Base-by-base conservation (phyloP, 441 rosid genomes). In the Gossypium davidsonii region DNA sequence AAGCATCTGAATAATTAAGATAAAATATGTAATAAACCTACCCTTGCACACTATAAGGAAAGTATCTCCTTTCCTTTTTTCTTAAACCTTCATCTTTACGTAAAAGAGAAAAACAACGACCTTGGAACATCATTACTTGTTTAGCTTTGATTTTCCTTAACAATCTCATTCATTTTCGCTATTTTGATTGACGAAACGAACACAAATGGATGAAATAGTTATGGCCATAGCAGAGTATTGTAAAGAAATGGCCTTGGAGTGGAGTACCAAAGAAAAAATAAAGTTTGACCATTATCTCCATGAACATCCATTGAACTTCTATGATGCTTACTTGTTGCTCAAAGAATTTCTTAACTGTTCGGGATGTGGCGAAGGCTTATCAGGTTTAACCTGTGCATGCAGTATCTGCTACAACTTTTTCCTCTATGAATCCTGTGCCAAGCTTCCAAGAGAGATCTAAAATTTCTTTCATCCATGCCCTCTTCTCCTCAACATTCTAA, bases 401-500 rank as follows among this genome's bases (percentile, higher is more conserved):
- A 12, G 4, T 7, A 11, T 1, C 6, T 46, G 39, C 20, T 3
- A 26, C 31, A 8, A 11, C 12, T 66, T 21, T 21, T 46, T 10
- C 56, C n/a, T 25, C 15, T 26, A 37, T 9, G 20, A 39, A 62
- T 37, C 67, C 3, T 37, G 26, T 11, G 5, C 26, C 6, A 0
- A 62, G 23, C 25, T 34, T 15, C 49, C 21, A 9, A 3, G 2
- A 15, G 3, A 62, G 49, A 34, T 37, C 14, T 53, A 65, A 18
- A 18, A 37, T 55, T 70, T 37, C 70, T 25, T 75, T 26, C 78
- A 75, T 26, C 70, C 78, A 10, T 70, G 65, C 51, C 17, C 78
- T 51, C 71, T 75, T 51, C 18, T 23, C 62, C 65, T 61, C 42
- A 15, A 11, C 7, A 4, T 11, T 58, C 0, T 11, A 23, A 1